Evolutionary conservation across 1,284 basidiomycete species (phyloP).

Genomic region (Cystobasidium pallidum): DNA sequence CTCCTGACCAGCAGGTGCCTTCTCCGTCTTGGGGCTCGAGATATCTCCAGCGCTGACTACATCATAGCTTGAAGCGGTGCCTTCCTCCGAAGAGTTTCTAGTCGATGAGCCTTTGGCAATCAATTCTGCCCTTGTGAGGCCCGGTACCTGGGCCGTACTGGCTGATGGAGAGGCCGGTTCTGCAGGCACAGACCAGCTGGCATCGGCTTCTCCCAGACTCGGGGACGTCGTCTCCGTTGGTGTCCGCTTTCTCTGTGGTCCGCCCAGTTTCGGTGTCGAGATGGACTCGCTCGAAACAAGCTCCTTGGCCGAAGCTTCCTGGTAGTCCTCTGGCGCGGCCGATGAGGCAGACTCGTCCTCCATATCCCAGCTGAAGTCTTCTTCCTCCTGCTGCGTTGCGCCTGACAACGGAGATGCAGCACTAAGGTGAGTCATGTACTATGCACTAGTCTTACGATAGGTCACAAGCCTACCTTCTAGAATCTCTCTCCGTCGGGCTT

Average conservation of each 20-base stretch:
- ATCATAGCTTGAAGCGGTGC: slow-evolving; percentile 48
- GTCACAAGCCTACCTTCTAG: slow-evolving; percentile 66
- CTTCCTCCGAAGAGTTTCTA: slow-evolving; percentile 47
- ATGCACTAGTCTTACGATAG: background rate
- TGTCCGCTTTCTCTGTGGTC: background rate
- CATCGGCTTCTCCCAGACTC: slow-evolving; percentile 21
- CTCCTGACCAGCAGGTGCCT: slow-evolving; percentile 7
- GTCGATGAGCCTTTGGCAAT: slow-evolving; percentile 18
- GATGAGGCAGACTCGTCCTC: slow-evolving; percentile 49
- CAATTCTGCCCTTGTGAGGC: slow-evolving; percentile 7
- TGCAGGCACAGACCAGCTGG: slow-evolving; percentile 9
- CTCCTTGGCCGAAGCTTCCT: slow-evolving; percentile 6
- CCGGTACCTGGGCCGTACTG: background rate
- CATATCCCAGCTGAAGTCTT: slow-evolving; percentile 54
- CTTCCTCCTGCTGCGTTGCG: slow-evolving; percentile 46
- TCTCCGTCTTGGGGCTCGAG: slow-evolving; percentile 25
- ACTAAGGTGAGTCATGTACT: background rate
- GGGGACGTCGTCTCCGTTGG: background rate
- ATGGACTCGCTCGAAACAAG: background rate
- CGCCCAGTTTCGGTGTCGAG: slow-evolving; percentile 12
- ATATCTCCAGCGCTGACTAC: slow-evolving; percentile 49
- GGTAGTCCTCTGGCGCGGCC: slow-evolving; percentile 29
- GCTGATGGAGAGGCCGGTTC: background rate
- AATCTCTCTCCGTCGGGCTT: slow-evolving; percentile 76
- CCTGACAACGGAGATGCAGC: slow-evolving; percentile 19